Base-by-base conservation (phyloP, 768 basidiomycete genomes). In the Leccinum aurantiacum region DNA sequence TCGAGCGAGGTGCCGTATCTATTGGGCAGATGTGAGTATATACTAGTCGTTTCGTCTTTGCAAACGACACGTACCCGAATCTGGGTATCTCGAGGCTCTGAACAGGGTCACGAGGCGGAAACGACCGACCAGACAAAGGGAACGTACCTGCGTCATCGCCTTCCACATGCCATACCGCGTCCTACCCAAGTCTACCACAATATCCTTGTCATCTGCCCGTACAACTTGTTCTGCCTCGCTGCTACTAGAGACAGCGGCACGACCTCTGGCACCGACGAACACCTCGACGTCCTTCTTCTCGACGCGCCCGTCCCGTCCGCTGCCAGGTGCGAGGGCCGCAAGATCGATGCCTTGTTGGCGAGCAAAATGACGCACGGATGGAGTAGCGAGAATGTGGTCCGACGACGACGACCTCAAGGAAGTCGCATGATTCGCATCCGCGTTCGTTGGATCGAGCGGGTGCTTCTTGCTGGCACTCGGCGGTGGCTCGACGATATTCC, bases 111-210 rank as follows among this genome's bases (percentile, higher is more conserved):
- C 41, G 41, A 41, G 41, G 41, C 3, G 9, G 17, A 41, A n/a
- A n/a, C n/a, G 19, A 47, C 19, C n/a, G 6, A 48, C 11, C 47
- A 24, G 22, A 48, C 7, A 17, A 46, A 19, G 11, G 19, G 11
- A 62, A 57, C 76, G 27, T 53, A 87, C 91, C 83, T 90, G 91
- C 10, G 80, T 83, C 93, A 95, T 95, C 3, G 91, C 89, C 65
- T 90, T 91, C 87, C 86, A 95, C 93, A 95, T 95, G 10, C 85
- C 86, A 68, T 86, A 84, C 56, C 93, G 78, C 14, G 90, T 92
- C 63, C 91, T 78, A 5, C 86, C 87, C 25, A 95, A 79, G 55
- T 91, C 33, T 35, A 35, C 33, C 33, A 35, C 33, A 5, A 6
- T 5, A 35, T 35, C 33, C 33, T 35, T 64, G 33, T 57, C 57